Percentiles rank a stretch among this genome's conserved stretches.
phyloP scores from a whole-genome alignment of 1,139 yeast species.

The Blastobotrys serpentis region DNA sequence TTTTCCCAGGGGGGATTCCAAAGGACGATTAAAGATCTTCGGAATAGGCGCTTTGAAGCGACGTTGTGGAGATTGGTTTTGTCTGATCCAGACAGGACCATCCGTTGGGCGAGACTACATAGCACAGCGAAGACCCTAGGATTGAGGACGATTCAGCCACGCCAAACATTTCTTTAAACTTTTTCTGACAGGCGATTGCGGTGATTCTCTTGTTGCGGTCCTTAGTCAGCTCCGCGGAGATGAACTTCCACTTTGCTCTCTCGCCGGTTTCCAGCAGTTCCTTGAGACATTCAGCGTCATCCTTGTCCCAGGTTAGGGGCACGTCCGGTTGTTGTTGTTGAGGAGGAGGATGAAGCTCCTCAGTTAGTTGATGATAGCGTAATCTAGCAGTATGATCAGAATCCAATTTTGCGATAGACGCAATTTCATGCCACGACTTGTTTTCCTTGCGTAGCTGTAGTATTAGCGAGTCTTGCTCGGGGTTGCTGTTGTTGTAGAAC shows the following conservation, averaged over 20 bases:
- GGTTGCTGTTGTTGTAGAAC: constrained; percentile 2
- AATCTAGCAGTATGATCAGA: constrained; percentile 8
- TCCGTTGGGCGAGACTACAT: constrained; percentile 42
- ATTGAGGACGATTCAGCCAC: constrained; percentile 41
- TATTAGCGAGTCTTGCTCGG: constrained; percentile 11
- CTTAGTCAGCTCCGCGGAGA: constrained; percentile 37
- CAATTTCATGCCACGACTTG: constrained; percentile 27
- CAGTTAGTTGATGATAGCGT: constrained; percentile 9
- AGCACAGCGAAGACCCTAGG: constrained; percentile 42
- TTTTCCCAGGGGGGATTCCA: constrained; percentile 11
- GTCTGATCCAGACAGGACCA: constrained; percentile 37
- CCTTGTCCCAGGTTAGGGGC: constrained; percentile 34
- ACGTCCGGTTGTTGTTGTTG: constrained; percentile 7
- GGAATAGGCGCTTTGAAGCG: constrained; percentile 7
- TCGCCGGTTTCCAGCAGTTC: constrained; percentile 42
- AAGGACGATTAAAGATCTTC: constrained; percentile 9
- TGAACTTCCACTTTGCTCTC: constrained; percentile 45
- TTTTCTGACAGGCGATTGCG: constrained; percentile 42
- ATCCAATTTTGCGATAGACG: constrained; percentile 15
- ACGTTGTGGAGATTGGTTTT: background rate
- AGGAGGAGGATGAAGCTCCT: constrained; percentile 1
- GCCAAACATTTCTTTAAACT: constrained; percentile 45
- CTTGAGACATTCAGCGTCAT: constrained; percentile 39
- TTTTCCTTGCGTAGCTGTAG: constrained; percentile 20
- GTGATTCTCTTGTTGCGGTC: constrained; percentile 41